Conservation (phyloP, 1,284 basidiomycete species). For the Pyrrhoderma lamaoense region DNA sequence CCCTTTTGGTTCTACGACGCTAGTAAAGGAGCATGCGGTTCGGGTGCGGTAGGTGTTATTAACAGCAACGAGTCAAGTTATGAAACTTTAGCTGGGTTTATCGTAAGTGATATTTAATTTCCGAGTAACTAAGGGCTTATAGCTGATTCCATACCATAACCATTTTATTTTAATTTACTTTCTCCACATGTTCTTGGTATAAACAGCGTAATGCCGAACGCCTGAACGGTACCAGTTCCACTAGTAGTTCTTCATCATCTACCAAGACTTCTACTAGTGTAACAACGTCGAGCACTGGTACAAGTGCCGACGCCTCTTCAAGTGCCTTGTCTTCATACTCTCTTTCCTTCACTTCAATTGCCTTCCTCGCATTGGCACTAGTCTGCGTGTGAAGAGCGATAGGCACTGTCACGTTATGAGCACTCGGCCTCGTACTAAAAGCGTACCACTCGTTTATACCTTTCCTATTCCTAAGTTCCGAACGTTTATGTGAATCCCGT, state of each 20-base stretch:
- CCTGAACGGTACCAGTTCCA: constrained; percentile 39
- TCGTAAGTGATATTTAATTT: constrained; percentile 30
- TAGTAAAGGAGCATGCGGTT: constrained; percentile 37
- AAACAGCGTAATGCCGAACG: constrained; percentile 44
- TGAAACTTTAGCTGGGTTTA: constrained; percentile 46
- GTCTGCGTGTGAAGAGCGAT: neutral
- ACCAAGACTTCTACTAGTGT: constrained; percentile 5
- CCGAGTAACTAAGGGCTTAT: constrained; percentile 2
- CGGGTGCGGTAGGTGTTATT: constrained; percentile 55
- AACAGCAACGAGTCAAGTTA: constrained; percentile 43
- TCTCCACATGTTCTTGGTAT: neutral
- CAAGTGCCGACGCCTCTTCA: constrained; percentile 15
- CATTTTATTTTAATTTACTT: constrained; percentile 4
- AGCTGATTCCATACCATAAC: neutral
- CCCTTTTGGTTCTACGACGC: constrained; percentile 58
- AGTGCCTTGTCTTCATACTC: neutral
- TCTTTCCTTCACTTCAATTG: constrained; percentile 2
- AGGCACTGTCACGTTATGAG: no score
- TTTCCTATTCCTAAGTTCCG: no score
- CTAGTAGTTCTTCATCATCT: constrained; percentile 22
- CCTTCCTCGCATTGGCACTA: neutral
- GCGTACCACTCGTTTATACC: no score
- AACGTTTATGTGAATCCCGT: no score
- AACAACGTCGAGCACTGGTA: constrained; percentile 18
- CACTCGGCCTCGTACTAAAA: no score